Evolutionary conservation across 176 grass and related monocot species (phyloP), one percentile per base, ranked within the genome.

Genomic region (Cenchrus purpureus): DNA sequence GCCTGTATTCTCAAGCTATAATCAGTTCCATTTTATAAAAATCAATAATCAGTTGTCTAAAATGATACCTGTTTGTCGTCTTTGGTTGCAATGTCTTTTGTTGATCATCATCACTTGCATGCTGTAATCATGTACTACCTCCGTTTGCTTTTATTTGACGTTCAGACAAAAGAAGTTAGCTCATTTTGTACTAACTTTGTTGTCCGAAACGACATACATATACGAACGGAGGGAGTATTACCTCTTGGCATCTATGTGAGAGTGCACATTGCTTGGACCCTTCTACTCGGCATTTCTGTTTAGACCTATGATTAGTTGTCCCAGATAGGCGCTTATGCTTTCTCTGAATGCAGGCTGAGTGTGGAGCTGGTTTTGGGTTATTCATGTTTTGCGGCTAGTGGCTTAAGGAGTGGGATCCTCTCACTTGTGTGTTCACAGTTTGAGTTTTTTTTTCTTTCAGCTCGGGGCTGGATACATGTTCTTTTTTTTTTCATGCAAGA

Each of bases 311-410:
- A 55, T 14, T 67, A 68, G 71, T 54, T 40, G 5, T n/a, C 17
- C 5, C 28, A 48, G 10, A 34, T 65, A 65, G 57, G 43, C 46
- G 31, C 10, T 52, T 32, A 37, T 51, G 20, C 9, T 8, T 7
- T 55, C 7, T 51, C 16, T 32, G 16, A 37, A 53, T 65, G 73
- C 74, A 59, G 53, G n/a, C 19, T 16, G 68, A 29, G 20, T 2
- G 7, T 48, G 49, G 87, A n/a, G 84, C 87, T 40, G 74, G 81
- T 40, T 40, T 40, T 40, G 37, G 37, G 37, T 40, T 40, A n/a
- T 74, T 51, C n/a, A 17, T 48, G 28, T 37, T 49, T 8, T 31
- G 44, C 55, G 15, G 42, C 15, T 62, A 46, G 37, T 40, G 37
- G 37, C 37, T 40, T 40, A 40, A 40, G 37, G 37, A 40, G 37